Evolutionary conservation across 2,329 filamentous ascomycete species (phyloP).

Genomic region (Neopestalotiopsis sp.): DNA sequence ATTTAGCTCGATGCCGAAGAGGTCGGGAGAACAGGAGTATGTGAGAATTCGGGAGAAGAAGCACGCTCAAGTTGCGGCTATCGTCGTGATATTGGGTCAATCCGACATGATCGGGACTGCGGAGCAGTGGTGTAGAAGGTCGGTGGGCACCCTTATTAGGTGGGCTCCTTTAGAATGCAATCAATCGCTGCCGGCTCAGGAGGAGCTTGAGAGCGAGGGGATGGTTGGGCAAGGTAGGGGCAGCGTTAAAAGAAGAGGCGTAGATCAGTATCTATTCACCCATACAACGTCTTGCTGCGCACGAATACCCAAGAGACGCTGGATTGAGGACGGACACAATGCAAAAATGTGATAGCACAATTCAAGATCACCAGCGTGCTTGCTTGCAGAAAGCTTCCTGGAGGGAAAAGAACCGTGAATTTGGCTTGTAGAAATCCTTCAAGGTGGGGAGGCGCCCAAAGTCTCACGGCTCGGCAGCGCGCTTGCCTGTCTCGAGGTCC

Average conservation of each 20-base stretch:
- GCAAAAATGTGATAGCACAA: not conserved
- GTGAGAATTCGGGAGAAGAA: constrained; percentile 11
- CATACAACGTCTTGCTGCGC: not conserved
- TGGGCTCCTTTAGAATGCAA: not conserved
- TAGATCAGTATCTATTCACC: not conserved
- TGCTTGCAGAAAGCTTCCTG: not conserved
- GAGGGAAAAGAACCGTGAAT: not conserved
- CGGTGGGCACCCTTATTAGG: not conserved
- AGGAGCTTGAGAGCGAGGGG: not conserved
- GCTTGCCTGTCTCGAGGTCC: not conserved
- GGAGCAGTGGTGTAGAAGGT: constrained; percentile 4
- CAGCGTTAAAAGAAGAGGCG: not conserved
- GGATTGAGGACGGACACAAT: not conserved
- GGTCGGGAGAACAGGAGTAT: not conserved
- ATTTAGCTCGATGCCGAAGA: not conserved
- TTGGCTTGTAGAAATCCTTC: not conserved
- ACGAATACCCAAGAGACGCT: not conserved
- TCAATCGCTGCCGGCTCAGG: not conserved
- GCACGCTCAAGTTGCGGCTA: constrained; percentile 37
- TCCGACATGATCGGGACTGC: constrained; percentile 34
- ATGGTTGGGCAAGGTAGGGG: constrained; percentile 5
- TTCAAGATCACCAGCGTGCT: not conserved
- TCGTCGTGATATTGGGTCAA: constrained; percentile 35
- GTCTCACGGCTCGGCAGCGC: not conserved
- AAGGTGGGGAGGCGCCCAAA: not conserved